Conservation (phyloP, 106 monocot genomes). For the Allium cepa region DNA sequence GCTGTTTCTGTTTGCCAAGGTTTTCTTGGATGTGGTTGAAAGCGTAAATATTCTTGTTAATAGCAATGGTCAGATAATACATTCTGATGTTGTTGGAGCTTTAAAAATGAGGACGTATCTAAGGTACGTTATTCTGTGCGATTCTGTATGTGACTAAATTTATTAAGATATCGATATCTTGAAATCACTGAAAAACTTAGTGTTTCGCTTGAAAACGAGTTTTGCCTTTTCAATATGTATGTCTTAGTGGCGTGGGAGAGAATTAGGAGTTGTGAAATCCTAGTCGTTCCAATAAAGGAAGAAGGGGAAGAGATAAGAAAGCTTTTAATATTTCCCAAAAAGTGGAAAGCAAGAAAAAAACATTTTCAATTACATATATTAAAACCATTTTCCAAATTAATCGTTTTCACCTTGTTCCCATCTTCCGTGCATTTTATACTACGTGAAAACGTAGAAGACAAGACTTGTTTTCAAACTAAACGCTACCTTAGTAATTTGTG, state of each 20-base stretch:
- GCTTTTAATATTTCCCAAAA: not conserved
- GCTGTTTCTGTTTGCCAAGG: slow-evolving; percentile 30
- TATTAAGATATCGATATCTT: not conserved
- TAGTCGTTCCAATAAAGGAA: not conserved
- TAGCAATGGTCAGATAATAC: slow-evolving; percentile 96
- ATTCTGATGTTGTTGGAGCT: slow-evolving; percentile 98
- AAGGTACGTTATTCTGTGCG: slow-evolving; percentile 31
- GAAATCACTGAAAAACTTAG: not conserved
- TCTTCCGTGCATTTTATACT: no score
- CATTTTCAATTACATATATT: no score
- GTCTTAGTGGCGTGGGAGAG: not conserved
- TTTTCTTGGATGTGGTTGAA: slow-evolving; percentile 97
- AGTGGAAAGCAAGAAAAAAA: not conserved
- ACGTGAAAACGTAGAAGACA: no score
- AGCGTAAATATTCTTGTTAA: slow-evolving; percentile 99
- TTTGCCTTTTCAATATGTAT: not conserved
- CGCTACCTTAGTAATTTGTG: no score
- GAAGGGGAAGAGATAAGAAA: no score
- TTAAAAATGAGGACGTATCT: slow-evolving; percentile 98
- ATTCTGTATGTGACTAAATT: slow-evolving; percentile 3
- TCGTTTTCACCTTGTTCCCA: no score
- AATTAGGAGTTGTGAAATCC: no score
- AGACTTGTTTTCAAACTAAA: no score
- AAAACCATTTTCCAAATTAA: no score
- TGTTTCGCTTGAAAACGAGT: not conserved